A percentile compares a stretch with the other conserved stretches of the same genome.
phyloP scores from a whole-genome alignment of 306 rosid genomes.

The Lagenaria siceraria region DNA sequence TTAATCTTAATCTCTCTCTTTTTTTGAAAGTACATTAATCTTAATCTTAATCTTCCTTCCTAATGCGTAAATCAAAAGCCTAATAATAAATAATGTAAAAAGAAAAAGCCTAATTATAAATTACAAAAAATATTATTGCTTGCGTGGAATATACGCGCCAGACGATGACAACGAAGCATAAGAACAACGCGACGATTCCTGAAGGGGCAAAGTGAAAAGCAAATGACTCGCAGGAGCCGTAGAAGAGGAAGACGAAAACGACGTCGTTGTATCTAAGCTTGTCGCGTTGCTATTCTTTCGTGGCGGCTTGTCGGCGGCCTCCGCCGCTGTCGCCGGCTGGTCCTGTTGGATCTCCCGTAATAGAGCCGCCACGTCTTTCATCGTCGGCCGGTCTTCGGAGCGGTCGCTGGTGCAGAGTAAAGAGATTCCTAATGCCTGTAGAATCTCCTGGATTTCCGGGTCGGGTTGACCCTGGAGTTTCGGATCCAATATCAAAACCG shows the following conservation, averaged over 20 bases:
- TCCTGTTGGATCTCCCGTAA: slow-evolving; percentile 65
- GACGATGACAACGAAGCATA: slow-evolving; percentile 53
- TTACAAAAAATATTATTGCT: not conserved
- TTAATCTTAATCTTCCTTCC: not conserved
- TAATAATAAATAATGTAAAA: not conserved
- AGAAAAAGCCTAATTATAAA: not conserved
- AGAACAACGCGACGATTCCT: slow-evolving; percentile 49
- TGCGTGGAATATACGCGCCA: not conserved
- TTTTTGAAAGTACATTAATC: no score
- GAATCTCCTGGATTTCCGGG: slow-evolving; percentile 69
- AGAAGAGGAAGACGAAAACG: slow-evolving; percentile 23
- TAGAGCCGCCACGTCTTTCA: slow-evolving; percentile 92
- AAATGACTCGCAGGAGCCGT: slow-evolving; percentile 38
- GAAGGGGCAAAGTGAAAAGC: slow-evolving; percentile 24
- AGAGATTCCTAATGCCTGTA: slow-evolving; percentile 77
- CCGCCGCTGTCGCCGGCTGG: not conserved
- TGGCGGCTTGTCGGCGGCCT: slow-evolving; percentile 40
- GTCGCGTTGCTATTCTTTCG: not conserved
- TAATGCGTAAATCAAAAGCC: not conserved
- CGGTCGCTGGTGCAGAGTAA: slow-evolving; percentile 72
- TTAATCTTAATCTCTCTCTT: no score
- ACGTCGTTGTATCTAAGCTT: not conserved
- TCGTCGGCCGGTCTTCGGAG: slow-evolving; percentile 71
- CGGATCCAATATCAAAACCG: slow-evolving; percentile 49
- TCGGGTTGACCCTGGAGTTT: slow-evolving; percentile 76